Evolutionary conservation across 441 rosid species (phyloP).

Genomic region (Viola pubescens): DNA sequence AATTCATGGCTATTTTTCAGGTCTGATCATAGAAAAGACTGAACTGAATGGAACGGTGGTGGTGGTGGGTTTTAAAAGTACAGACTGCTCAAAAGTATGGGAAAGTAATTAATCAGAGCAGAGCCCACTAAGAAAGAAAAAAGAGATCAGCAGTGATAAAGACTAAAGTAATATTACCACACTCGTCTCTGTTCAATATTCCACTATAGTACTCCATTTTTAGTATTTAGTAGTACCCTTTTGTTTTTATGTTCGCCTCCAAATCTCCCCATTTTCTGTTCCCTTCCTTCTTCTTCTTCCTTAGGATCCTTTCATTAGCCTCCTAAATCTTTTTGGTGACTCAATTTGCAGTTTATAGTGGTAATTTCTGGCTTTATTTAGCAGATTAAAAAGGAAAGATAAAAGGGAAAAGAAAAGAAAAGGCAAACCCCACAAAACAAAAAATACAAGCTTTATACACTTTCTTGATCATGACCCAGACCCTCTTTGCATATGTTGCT

Average conservation of each 20-base stretch:
- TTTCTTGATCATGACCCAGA: constrained; percentile 29
- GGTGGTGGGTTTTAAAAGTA: constrained; percentile 15
- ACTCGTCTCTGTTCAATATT: too few species aligned
- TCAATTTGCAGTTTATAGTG: too few species aligned
- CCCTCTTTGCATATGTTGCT: constrained; percentile 19
- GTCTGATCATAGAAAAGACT: constrained; percentile 3
- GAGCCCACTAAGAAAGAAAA: background rate
- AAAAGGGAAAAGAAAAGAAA: constrained; percentile 6
- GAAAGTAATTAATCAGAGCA: background rate
- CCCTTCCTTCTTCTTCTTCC: too few species aligned
- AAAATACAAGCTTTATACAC: constrained; percentile 29
- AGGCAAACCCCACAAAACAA: constrained; percentile 16
- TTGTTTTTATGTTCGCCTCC: too few species aligned
- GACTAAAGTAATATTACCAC: too few species aligned
- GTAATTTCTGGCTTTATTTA: background rate
- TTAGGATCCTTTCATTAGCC: too few species aligned
- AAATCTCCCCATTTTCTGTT: too few species aligned
- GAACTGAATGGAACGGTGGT: constrained; percentile 7
- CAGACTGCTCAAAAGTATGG: background rate
- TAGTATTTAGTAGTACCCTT: too few species aligned
- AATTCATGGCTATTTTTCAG: constrained; percentile 23
- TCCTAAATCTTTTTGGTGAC: too few species aligned
- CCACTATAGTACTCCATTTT: too few species aligned
- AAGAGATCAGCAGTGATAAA: too few species aligned
- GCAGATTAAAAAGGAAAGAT: background rate